Base-by-base conservation (phyloP, 2,329 filamentous ascomycete species). In the Phialemoniopsis sp. region DNA sequence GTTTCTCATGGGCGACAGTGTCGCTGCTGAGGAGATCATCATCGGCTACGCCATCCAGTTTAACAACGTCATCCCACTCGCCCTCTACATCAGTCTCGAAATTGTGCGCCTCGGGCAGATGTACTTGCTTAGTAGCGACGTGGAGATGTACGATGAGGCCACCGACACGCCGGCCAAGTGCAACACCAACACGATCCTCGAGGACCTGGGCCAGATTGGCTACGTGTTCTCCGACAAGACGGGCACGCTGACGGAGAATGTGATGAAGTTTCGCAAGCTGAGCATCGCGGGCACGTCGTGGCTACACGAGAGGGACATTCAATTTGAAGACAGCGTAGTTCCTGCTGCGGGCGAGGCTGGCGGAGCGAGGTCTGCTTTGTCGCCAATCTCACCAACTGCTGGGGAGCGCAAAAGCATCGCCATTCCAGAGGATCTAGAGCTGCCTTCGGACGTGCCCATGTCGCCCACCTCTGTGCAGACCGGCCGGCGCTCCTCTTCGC, bases 161-260 rank as follows among this genome's bases (percentile, higher is more conserved):
- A 84, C 85, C 4, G 79, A 96, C 52, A 95, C 89, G 0, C 89
- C 91, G 1, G 87, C 93, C 51, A 82, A 88, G 49, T 89, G 89
- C 49, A 88, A 91, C 48, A 96, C 90, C 1, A 95, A 93, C 21
- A 96, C 91, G 1, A 96, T 97, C 55, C 82, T 96, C 43, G 90
- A 96, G 56, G 91, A 97, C 54, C 71, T 96, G 1, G 90, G 90
- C 1, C 91, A 96, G 64, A 80, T 97, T 43, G 87, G 75, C 48
- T 93, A 94, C 53, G 79, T 95, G 15, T 95, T 97, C 52, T 94
- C 89, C 0, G 90, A 96, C 60, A 96, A 96, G 66, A 96, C 90
- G 0, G 90, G 90, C 2, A 97, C 90, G 0, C 68, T 97, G 48
- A 97, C 90, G 2, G 89, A 96, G 52, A 97, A 97, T 49, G 74